Conservation (phyloP, 345 rosid genomes). For the Populus pruinosa region DNA sequence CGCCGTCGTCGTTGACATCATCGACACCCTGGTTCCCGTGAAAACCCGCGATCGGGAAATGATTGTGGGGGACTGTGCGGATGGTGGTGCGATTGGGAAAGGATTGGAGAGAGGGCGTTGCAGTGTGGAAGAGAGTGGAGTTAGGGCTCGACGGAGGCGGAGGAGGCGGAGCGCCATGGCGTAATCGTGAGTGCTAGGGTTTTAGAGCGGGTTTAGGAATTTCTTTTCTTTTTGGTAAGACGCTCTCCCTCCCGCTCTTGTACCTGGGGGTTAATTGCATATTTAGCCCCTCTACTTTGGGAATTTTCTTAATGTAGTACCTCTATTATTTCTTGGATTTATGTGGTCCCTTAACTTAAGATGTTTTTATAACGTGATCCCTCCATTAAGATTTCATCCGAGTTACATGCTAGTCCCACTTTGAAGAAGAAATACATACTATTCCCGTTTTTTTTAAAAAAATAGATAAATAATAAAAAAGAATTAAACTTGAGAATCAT, state of each 20-base stretch:
- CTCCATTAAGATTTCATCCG: no score
- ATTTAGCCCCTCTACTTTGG: no score
- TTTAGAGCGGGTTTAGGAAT: neutral
- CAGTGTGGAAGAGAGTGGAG: slow-evolving; percentile 19
- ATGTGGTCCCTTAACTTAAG: no score
- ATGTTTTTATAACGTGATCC: no score
- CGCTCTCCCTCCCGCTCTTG: neutral
- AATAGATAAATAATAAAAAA: no score
- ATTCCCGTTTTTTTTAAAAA: no score
- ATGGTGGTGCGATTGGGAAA: neutral
- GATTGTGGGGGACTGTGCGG: neutral
- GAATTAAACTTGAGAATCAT: no score
- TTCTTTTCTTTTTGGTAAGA: neutral
- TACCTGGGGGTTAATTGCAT: no score
- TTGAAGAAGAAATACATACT: no score
- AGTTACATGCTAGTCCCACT: no score
- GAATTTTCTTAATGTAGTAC: no score
- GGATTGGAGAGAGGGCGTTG: slow-evolving; percentile 28
- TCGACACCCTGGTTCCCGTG: slow-evolving; percentile 4
- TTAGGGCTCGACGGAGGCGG: slow-evolving; percentile 61
- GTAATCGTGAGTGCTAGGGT: neutral
- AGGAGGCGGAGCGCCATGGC: slow-evolving; percentile 41
- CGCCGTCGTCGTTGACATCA: neutral
- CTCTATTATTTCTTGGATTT: no score
- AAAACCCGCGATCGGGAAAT: slow-evolving; percentile 7